Conservation (phyloP, 352 stramenopile species). For the Phytophthora europaea region DNA sequence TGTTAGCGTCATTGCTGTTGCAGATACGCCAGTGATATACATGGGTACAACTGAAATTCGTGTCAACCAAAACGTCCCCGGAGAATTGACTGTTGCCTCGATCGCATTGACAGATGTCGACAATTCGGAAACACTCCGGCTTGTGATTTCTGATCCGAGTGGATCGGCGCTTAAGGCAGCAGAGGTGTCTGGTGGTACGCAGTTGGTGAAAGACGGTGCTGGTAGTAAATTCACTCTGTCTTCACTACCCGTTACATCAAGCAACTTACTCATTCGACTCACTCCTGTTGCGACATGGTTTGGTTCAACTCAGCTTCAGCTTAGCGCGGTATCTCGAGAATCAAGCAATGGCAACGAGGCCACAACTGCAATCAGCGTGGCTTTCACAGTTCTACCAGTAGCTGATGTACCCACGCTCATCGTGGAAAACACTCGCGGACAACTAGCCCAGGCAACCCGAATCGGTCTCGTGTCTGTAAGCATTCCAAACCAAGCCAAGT, state of each 20-base stretch:
- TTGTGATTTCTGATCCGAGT: slow-evolving; percentile 43
- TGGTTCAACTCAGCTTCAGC: slow-evolving; percentile 38
- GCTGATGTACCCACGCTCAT: slow-evolving; percentile 48
- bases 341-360: slow-evolving; percentile 27
- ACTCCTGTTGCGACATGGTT: slow-evolving; percentile 44
- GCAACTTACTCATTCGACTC: slow-evolving; percentile 40
- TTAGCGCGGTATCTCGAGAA: slow-evolving; percentile 53
- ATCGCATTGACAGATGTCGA: slow-evolving; percentile 50
- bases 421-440: slow-evolving; percentile 50
- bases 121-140: slow-evolving; percentile 49
- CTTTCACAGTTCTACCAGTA: slow-evolving; percentile 48
- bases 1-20: slow-evolving; percentile 41
- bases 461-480: slow-evolving; percentile 50
- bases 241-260: slow-evolving; percentile 17
- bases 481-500: slow-evolving; percentile 43
- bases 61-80: slow-evolving; percentile 47
- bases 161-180: slow-evolving; percentile 32
- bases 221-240: slow-evolving; percentile 40
- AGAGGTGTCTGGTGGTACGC: slow-evolving; percentile 28
- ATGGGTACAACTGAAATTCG: slow-evolving; percentile 26
- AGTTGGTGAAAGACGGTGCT: slow-evolving; percentile 32
- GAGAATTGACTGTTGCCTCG: slow-evolving; percentile 39
- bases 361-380: slow-evolving; percentile 21
- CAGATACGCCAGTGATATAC: slow-evolving; percentile 46
- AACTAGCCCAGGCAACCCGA: slow-evolving; percentile 36